Evolutionary conservation across 257 asterid species (phyloP), one percentile per base, ranked within the genome.

Genomic region (Solanum chmielewskii): DNA sequence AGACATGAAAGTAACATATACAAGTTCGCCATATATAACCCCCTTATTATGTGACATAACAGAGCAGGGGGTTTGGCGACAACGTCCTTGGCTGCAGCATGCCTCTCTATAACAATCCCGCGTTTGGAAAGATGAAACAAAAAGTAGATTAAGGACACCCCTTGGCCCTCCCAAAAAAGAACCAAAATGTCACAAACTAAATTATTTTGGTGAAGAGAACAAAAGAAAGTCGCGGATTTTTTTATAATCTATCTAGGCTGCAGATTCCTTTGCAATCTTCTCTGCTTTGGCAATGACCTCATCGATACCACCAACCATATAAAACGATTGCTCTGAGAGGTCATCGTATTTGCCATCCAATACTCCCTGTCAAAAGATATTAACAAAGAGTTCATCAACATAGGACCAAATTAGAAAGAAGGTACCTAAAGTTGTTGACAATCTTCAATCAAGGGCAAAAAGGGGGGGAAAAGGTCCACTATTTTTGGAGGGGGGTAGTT

Each of bases 291-390:
- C 98, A 62, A 94, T 91, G 87, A 96, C 99, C 92, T 96, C 98
- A 0, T 95, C 99, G 9, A 96, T 96, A 80, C 99, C 99, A 92
- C 99, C 99, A 90, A 96, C 98, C 99, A 96, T 94, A 91, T 96
- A 96, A 90, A 96, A 96, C 11, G 99, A 92, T 86, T 95, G 99
- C 88, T 96, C 99, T 18, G 99, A 41, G 74, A 96, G 97, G 89
- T 96, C 99, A 44, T 96, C 99, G 0, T 92, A 96, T 87, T 94
- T 96, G 31, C 99, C 99, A 56, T 96, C 99, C 97, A 96, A 90
- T 9, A 96, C 98, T 39, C 98, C 99, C 99, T 96, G 91, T 90
- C 76, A 45, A 78, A 47, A 47, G 27, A 47, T 27, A 45, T 27
- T 27, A 47, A 10, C 84, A 80, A 37, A 47, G 5, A 23, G 18